A percentile compares a stretch with the other conserved stretches of the same genome.
Evolutionary conservation across 257 asterid species (phyloP).

Genomic region (Penstemon newberryi): DNA sequence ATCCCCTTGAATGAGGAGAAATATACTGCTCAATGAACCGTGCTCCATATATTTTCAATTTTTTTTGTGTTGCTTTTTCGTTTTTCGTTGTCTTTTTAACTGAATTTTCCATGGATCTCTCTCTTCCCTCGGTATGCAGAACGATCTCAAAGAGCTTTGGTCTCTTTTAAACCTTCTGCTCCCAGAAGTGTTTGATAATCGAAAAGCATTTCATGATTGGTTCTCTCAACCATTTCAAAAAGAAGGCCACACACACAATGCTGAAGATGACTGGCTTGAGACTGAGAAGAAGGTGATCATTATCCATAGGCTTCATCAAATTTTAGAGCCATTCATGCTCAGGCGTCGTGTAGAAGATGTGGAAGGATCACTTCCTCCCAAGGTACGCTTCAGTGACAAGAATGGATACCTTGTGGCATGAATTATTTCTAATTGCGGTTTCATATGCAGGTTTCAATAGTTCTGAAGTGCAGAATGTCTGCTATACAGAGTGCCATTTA

Average conservation of each 20-base stretch:
- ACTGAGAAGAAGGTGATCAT: conserved; percentile 97
- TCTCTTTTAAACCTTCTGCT: conserved; percentile 92
- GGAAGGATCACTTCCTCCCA: conserved; percentile 99
- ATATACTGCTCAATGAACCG: neutral
- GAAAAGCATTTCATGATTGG: conserved; percentile 99
- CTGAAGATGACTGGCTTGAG: conserved; percentile 99
- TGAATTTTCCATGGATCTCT: conserved; percentile 15
- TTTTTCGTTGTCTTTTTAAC: neutral
- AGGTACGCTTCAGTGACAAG: conserved; percentile 52
- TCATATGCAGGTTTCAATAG: conserved; percentile 83
- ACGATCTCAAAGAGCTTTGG: conserved; percentile 99
- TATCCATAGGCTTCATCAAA: conserved; percentile 97
- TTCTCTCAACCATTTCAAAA: conserved; percentile 96
- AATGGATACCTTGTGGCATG: conserved; percentile 13
- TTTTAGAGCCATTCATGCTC: conserved; percentile 99
- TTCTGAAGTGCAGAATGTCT: conserved; percentile 94
- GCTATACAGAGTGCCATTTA: conserved; percentile 91
- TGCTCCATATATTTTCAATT: neutral
- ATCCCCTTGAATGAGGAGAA: conserved; percentile 14
- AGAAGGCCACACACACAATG: conserved; percentile 78
- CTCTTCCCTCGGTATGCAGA: conserved; percentile 53
- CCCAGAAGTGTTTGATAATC: conserved; percentile 97
- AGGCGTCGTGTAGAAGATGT: conserved; percentile 99
- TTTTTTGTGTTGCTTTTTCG: neutral
- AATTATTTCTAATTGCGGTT: conserved; percentile 36